phyloP scores from a whole-genome alignment of 225 moss, liverwort and hornwort genomes.

The Climacium dendroides region DNA sequence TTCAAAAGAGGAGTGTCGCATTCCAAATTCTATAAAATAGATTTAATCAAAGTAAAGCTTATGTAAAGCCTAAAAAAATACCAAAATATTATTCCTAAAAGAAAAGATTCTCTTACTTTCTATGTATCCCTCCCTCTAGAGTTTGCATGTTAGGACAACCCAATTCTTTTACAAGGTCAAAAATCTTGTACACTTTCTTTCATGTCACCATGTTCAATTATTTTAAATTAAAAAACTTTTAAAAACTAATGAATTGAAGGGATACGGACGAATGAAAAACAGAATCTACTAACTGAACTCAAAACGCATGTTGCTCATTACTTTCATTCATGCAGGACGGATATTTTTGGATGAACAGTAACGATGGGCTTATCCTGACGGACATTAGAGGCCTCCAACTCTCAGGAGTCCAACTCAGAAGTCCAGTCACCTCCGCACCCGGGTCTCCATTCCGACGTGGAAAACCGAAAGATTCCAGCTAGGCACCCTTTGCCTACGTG shows the following conservation, averaged over 20 bases:
- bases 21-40: background rate
- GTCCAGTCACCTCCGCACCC: too few relatives aligned
- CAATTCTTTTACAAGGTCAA: background rate
- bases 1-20: background rate
- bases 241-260: background rate
- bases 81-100: background rate
- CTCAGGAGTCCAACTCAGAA: background rate
- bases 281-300: background rate
- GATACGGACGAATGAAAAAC: background rate
- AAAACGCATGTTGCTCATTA: background rate
- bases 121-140: rapidly evolving
- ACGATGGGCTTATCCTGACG: background rate
- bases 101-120: background rate
- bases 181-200: background rate
- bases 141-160: too few relatives aligned
- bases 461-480: background rate
- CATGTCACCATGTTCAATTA: too few relatives aligned
- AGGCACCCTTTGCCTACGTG: background rate
- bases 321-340: background rate
- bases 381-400: background rate
- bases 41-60: background rate
- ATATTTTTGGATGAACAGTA: background rate
- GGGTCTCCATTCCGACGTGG: background rate
- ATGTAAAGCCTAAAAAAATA: too few relatives aligned
- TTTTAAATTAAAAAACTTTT: too few relatives aligned